Percentiles rank a stretch among this genome's conserved stretches.
Conservation (phyloP, 2,329 filamentous ascomycete genomes). For the Nemania serpens region DNA sequence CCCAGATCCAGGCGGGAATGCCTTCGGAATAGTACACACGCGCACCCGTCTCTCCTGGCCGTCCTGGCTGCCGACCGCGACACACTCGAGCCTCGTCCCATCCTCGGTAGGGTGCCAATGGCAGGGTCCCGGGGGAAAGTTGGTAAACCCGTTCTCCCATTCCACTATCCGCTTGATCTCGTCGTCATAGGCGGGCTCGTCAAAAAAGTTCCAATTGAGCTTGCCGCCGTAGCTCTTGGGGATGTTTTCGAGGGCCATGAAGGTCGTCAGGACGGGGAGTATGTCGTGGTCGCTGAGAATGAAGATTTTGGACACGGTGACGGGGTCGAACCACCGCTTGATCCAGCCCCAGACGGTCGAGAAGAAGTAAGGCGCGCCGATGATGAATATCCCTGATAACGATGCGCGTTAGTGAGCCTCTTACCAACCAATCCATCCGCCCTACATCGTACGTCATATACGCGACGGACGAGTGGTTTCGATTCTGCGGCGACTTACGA, state of each 20-base stretch:
- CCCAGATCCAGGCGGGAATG: conserved; percentile 41
- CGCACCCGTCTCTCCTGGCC: conserved; percentile 52
- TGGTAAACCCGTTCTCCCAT: conserved; percentile 58
- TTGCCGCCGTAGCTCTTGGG: conserved; percentile 89
- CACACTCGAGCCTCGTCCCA: conserved; percentile 54
- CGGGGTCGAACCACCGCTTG: conserved; percentile 94
- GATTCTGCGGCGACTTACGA: conserved; percentile 44
- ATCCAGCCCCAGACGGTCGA: conserved; percentile 93
- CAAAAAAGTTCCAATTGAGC: conserved; percentile 80
- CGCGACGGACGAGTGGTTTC: background rate
- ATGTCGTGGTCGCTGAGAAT: conserved; percentile 78
- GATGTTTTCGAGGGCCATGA: conserved; percentile 82
- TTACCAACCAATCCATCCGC: background rate
- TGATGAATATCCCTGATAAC: conserved; percentile 61
- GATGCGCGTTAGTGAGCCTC: background rate
- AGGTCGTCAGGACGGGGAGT: conserved; percentile 74
- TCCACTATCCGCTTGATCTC: conserved; percentile 44
- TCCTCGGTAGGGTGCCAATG: conserved; percentile 59
- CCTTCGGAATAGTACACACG: conserved; percentile 57
- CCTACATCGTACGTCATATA: background rate
- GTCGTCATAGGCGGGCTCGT: conserved; percentile 66
- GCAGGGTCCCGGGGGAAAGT: conserved; percentile 61
- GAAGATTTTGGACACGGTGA: conserved; percentile 95
- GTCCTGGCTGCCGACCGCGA: conserved; percentile 55
- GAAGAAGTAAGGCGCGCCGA: conserved; percentile 89